Evolutionary conservation across 2,329 filamentous ascomycete species (phyloP).

Genomic region (Ascochyta pisi): DNA sequence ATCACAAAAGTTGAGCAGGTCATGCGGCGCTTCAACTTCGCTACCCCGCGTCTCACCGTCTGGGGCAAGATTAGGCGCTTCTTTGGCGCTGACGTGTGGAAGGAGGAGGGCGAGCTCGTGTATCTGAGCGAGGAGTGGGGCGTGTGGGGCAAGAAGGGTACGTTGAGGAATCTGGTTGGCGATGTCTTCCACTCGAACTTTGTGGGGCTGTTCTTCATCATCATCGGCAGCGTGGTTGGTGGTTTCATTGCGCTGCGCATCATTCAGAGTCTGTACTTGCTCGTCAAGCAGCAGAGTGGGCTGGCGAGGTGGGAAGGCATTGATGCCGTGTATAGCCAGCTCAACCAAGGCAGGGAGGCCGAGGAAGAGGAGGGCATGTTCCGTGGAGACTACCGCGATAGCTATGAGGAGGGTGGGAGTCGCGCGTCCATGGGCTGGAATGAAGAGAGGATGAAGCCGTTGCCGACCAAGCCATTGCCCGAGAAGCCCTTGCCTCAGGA

Average conservation of each 20-base stretch:
- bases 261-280: conserved; percentile 28
- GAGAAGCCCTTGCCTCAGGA: conserved; percentile 46
- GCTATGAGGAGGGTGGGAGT: conserved; percentile 28
- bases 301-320: conserved; percentile 45
- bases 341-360: conserved; percentile 27
- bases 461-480: conserved; percentile 42
- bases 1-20: conserved; percentile 36
- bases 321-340: conserved; percentile 41
- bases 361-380: conserved; percentile 37
- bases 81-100: conserved; percentile 39
- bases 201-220: conserved; percentile 33
- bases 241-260: conserved; percentile 28
- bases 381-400: conserved; percentile 33
- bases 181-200: conserved; percentile 34
- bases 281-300: conserved; percentile 33
- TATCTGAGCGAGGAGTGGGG: conserved; percentile 41
- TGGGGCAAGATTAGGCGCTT: conserved; percentile 32
- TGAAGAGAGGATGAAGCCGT: conserved; percentile 35
- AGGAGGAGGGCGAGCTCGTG: conserved; percentile 33
- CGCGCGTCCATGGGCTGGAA: conserved; percentile 19
- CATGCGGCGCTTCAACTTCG: conserved; percentile 32
- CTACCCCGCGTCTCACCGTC: conserved; percentile 17
- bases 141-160: conserved; percentile 40
- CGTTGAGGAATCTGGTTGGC: conserved; percentile 35
- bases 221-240: conserved; percentile 25